Conservation (phyloP, 1,284 basidiomycete species). For the Boletellus sp. region DNA sequence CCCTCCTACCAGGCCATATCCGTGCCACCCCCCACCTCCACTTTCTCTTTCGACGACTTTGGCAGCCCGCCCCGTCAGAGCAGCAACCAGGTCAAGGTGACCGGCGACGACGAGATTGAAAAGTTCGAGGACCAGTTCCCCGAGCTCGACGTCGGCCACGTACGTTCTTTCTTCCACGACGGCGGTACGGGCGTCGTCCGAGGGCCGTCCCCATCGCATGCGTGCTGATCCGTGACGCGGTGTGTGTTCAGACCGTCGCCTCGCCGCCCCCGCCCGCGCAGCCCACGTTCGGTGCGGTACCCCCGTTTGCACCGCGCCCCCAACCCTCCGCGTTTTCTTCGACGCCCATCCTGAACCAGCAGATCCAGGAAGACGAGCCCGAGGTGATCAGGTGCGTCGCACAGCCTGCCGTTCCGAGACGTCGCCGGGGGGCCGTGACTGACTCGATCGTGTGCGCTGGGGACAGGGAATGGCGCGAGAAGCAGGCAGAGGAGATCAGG, state of each 20-base stretch:
- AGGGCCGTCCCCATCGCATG: not conserved
- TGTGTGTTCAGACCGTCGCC: conserved; percentile 22
- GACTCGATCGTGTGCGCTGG: not conserved
- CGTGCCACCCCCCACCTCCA: conserved; percentile 26
- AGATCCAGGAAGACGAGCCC: conserved; percentile 78
- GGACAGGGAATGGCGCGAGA: conserved; percentile 80
- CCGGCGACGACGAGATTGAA: conserved; percentile 84
- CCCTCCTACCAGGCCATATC: conserved; percentile 39
- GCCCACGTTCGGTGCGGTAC: conserved; percentile 47
- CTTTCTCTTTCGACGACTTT: conserved; percentile 67
- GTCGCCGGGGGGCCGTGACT: no score
- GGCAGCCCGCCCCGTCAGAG: conserved; percentile 43
- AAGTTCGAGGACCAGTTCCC: conserved; percentile 92
- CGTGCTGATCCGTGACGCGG: conserved; percentile 8
- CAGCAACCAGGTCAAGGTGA: conserved; percentile 66
- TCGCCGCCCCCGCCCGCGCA: conserved; percentile 25
- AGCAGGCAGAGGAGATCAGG: conserved; percentile 84
- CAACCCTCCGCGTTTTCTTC: conserved; percentile 65
- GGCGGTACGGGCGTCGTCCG: not conserved
- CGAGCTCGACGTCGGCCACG: conserved; percentile 65
- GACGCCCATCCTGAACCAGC: conserved; percentile 69
- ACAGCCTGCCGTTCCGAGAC: not conserved
- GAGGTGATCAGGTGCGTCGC: conserved; percentile 68
- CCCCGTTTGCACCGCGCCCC: conserved; percentile 68
- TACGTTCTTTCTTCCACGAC: conserved; percentile 28